Evolutionary conservation across 805 yeast genomes (phyloP), one percentile per base, ranked within the genome.

Genomic region (Kodamaea kaohsiungensis): DNA sequence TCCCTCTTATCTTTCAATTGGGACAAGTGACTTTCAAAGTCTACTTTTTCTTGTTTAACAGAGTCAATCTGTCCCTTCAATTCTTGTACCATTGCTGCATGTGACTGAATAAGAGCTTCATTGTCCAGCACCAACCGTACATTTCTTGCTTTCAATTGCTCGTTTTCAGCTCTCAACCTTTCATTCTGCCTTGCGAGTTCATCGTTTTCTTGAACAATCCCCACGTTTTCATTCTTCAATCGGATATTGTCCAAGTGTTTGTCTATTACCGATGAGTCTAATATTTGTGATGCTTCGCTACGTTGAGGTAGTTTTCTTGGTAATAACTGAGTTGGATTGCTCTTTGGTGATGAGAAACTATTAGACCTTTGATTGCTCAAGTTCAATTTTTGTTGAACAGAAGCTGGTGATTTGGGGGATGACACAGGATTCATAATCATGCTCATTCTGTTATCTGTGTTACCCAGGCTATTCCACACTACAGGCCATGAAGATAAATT

Each of bases 401-500:
- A 30, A 10, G 27, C 39, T 8, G 50, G 50, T 22, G 50, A 40
- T 16, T 17, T 17, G 13, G 43, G 38, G 7, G 35, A 25, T 22
- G 19, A 38, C 19, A 18, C 27, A 16, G 51, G 56, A n/a, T 53
- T 46, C 48, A 54, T 49, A 10, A 53, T 42, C 53, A 51, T 46
- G 27, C 56, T 53, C 43, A 52, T 27, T 30, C 46, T 38, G 57
- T 16, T n/a, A 51, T 59, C n/a, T 18, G 38, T 43, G 1, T 15
- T 40, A 7, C 45, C 45, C 45, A 40, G 45, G 19, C 25, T 40
- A 13, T 40, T 39, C 49, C 67, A 58, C 7, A 68, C 66, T 7
- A 72, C 75, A 3, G 78, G 82, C 79, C 70, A 77, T 61, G 56
- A 79, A 33, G 76, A 77, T 39, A 84, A 73, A 50, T 83, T 81